Conservation (phyloP, 1,139 yeast species). For the Pichia sp. region DNA sequence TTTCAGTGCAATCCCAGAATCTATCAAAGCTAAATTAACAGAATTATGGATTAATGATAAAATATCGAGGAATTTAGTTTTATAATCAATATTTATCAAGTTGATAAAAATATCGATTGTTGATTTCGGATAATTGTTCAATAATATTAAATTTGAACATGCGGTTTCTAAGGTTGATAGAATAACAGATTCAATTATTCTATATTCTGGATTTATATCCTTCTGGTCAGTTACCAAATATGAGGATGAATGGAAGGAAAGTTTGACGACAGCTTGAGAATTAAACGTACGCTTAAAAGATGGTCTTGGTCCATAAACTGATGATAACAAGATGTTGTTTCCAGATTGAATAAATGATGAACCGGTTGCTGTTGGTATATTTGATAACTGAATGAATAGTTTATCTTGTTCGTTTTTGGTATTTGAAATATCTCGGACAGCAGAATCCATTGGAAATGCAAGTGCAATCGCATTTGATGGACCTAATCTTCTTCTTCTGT, state of each 20-base stretch:
- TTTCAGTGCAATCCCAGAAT: slow-evolving; percentile 72
- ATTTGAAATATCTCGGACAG: neutral
- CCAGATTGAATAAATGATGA: slow-evolving; percentile 73
- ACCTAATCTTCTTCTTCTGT: slow-evolving; percentile 68
- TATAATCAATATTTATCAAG: slow-evolving; percentile 43
- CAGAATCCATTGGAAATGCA: slow-evolving; percentile 29
- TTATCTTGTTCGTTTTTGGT: neutral
- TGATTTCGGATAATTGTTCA: slow-evolving; percentile 81
- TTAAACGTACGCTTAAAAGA: slow-evolving; percentile 33
- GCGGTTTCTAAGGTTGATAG: slow-evolving; percentile 44
- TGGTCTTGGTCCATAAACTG: slow-evolving; percentile 88
- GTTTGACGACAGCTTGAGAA: slow-evolving; percentile 24
- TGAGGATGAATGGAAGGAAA: slow-evolving; percentile 20
- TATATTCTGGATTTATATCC: slow-evolving; percentile 5
- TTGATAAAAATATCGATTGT: slow-evolving; percentile 77
- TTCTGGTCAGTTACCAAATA: slow-evolving; percentile 13
- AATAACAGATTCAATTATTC: slow-evolving; percentile 10
- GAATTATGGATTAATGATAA: slow-evolving; percentile 49
- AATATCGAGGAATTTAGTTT: slow-evolving; percentile 33
- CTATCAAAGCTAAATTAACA: slow-evolving; percentile 67
- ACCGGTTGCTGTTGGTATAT: slow-evolving; percentile 72
- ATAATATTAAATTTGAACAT: slow-evolving; percentile 45
- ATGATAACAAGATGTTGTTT: slow-evolving; percentile 54
- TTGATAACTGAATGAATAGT: slow-evolving; percentile 46
- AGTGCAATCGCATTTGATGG: slow-evolving; percentile 55